Evolutionary conservation across 208 protist genomes (phyloP).

Genomic region (Vickermania spadyakhi): DNA sequence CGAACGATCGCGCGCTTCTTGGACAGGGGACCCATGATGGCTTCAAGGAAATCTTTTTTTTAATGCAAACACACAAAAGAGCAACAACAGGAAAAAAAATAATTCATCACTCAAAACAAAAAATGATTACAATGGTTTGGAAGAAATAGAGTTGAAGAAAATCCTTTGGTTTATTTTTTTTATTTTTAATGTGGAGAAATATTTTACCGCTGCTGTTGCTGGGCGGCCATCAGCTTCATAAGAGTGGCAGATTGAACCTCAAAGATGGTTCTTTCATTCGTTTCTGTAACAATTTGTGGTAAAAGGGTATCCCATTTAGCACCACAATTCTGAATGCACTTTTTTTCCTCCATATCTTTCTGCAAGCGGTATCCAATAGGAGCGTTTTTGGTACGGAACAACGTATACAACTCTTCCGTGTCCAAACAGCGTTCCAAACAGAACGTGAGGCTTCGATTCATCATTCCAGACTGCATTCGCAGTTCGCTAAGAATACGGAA

Average conservation of each 20-base stretch:
- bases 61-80: constrained; percentile 10
- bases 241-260: constrained; percentile 56
- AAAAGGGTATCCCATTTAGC: constrained; percentile 73
- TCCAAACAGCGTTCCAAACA: constrained; percentile 79
- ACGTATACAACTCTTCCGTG: constrained; percentile 83
- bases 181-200: too few species aligned
- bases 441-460: constrained; percentile 38
- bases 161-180: too few species aligned
- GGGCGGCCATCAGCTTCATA: constrained; percentile 47
- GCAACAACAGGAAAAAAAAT: constrained; percentile 10
- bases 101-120: constrained; percentile 1
- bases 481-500: constrained; percentile 47
- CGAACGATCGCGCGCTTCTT: constrained; percentile 97
- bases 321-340: constrained; percentile 64
- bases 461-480: constrained; percentile 44
- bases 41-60: constrained; percentile 1
- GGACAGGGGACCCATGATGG: constrained; percentile 64
- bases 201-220: constrained; percentile 9
- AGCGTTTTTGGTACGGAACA: constrained; percentile 67
- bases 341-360: constrained; percentile 78
- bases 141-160: not conserved
- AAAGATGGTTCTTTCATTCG: constrained; percentile 37
- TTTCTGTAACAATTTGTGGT: constrained; percentile 21
- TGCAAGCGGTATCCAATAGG: constrained; percentile 67
- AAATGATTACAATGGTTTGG: not conserved